These are phyloP conservation scores for Rhizophagus prolifer DNA, from an alignment of 192 early-diverging fungal species.

Conservation along the genomic window DNA sequence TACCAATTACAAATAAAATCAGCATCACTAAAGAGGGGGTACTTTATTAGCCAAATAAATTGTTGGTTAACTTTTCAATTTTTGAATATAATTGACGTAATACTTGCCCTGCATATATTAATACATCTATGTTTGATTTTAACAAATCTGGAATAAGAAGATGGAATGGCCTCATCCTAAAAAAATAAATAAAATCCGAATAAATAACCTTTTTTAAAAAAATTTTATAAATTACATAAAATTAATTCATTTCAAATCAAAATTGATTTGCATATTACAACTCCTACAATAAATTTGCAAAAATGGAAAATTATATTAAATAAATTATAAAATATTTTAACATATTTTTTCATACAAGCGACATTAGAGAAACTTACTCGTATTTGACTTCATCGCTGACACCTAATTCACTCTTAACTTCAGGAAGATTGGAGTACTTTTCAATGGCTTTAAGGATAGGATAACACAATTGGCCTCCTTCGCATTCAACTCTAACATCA, in stretches of 20 bases:
- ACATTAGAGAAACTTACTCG: constrained; percentile 21
- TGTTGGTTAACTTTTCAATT: constrained; percentile 35
- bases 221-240: no score
- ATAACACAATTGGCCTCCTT: constrained; percentile 84
- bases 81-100: constrained; percentile 75
- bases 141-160: background rate
- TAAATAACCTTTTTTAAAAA: no score
- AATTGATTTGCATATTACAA: constrained; percentile 85
- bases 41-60: background rate
- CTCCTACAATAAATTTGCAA: constrained; percentile 31
- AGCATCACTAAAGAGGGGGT: constrained; percentile 63
- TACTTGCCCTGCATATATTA: background rate
- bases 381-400: constrained; percentile 61
- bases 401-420: constrained; percentile 76
- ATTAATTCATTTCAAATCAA: constrained; percentile 15
- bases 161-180: constrained; percentile 69
- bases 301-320: background rate
- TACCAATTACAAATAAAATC: constrained; percentile 94
- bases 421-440: constrained; percentile 71
- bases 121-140: background rate
- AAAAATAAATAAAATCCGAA: constrained; percentile 36
- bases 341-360: background rate
- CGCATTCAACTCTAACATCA: constrained; percentile 88
- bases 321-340: background rate
- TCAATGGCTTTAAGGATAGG: constrained; percentile 80